Percentiles rank a stretch among this genome's conserved stretches.
These are phyloP conservation scores for Groenewaldozyma salmanticensis DNA, from an alignment of 805 yeast species.

Conservation along the genomic window DNA sequence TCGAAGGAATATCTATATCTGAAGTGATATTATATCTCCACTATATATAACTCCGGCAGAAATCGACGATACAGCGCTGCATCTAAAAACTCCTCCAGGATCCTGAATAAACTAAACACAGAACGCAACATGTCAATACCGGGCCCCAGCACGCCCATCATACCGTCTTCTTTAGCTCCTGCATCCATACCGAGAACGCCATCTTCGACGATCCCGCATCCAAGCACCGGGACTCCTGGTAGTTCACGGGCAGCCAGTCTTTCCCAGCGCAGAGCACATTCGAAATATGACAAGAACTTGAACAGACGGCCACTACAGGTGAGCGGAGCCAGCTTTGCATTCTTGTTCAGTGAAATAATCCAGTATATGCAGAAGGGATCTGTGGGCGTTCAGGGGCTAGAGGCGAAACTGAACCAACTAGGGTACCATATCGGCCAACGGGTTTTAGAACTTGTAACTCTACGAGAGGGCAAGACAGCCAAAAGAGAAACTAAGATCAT, in stretches of 20 bases:
- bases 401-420: constrained; percentile 50
- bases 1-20: too few relatives aligned
- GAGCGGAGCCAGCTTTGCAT: constrained; percentile 55
- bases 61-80: too few relatives aligned
- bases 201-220: constrained; percentile 25
- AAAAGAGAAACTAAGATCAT: constrained; percentile 59
- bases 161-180: constrained; percentile 19
- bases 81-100: too few relatives aligned
- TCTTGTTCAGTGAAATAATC: constrained; percentile 60
- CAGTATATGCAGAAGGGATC: constrained; percentile 53
- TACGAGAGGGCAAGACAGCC: constrained; percentile 57
- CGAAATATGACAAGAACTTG: constrained; percentile 49
- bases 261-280: neutral
- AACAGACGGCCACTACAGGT: constrained; percentile 60
- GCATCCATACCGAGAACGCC: constrained; percentile 31
- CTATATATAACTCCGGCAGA: too few relatives aligned
- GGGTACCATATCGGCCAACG: constrained; percentile 76
- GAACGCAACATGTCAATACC: constrained; percentile 7
- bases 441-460: constrained; percentile 54
- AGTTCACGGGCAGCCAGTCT: constrained; percentile 6
- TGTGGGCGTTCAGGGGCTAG: constrained; percentile 47
- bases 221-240: constrained; percentile 10
- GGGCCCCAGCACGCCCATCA: constrained; percentile 19
- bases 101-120: too few relatives aligned
- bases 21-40: too few relatives aligned